Conservation (phyloP, 2,329 filamentous ascomycete species). For the Fusarium pseudocircinatum region DNA sequence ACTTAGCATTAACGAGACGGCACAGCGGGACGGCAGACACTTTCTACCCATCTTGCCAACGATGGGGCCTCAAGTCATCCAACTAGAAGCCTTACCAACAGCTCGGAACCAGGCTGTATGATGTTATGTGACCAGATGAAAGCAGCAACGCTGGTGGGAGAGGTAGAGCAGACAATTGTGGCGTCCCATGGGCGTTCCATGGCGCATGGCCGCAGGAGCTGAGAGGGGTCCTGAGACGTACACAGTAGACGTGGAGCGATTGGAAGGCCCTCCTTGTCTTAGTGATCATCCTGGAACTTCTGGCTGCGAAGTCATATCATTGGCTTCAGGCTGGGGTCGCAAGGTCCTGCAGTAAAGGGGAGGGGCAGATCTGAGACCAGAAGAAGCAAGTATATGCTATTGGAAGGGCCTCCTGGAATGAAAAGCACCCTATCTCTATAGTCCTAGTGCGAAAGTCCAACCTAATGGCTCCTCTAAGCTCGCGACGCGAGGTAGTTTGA, state of each 20-base stretch:
- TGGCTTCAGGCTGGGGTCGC: neutral
- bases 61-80: slow-evolving; percentile 5
- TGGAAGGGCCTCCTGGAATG: slow-evolving; percentile 16
- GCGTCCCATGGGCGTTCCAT: slow-evolving; percentile 22
- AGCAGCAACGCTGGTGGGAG: slow-evolving; percentile 3
- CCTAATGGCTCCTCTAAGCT: slow-evolving; percentile 1
- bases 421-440: neutral
- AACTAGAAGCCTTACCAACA: slow-evolving; percentile 30
- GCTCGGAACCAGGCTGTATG: slow-evolving; percentile 22
- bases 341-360: neutral
- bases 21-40: neutral
- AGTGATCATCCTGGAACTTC: neutral
- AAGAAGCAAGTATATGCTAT: slow-evolving; percentile 16
- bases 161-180: slow-evolving; percentile 19
- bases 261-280: neutral
- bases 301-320: neutral
- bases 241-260: neutral
- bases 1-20: neutral
- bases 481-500: neutral
- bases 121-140: slow-evolving; percentile 18
- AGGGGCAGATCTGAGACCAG: slow-evolving; percentile 4
- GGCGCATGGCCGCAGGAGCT: slow-evolving; percentile 9
- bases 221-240: slow-evolving; percentile 6
- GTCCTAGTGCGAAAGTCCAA: neutral
- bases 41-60: slow-evolving; percentile 23